These are phyloP conservation scores for Exophiala sp. DNA, from an alignment of 2,329 filamentous ascomycete species.

Conservation along the genomic window DNA sequence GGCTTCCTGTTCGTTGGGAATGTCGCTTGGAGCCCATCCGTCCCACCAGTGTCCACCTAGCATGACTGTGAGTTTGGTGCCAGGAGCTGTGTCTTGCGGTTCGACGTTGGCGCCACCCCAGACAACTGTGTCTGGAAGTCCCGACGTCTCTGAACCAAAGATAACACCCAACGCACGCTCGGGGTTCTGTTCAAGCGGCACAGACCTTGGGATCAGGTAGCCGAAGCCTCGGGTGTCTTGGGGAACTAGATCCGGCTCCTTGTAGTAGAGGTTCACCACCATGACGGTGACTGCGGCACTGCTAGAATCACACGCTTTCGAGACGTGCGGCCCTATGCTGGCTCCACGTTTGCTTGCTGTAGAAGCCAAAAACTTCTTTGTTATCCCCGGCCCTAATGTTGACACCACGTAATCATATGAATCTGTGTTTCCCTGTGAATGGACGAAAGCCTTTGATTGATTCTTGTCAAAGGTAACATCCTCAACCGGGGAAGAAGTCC, in stretches of 20 bases:
- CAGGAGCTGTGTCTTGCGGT: conserved; percentile 52
- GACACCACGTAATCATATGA: conserved; percentile 31
- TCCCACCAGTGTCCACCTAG: conserved; percentile 91
- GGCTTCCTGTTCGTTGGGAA: conserved; percentile 61
- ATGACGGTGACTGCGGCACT: conserved; percentile 68
- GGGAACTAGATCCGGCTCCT: conserved; percentile 57
- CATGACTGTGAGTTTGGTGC: conserved; percentile 90
- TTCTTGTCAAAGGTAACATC: conserved; percentile 13
- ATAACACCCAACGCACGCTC: conserved; percentile 84
- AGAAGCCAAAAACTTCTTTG: conserved; percentile 16
- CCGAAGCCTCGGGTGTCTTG: conserved; percentile 64
- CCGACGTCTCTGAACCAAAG: conserved; percentile 70
- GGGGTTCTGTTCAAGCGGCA: conserved; percentile 66
- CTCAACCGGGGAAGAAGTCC: conserved; percentile 37
- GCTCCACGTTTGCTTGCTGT: conserved; percentile 11
- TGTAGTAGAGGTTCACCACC: conserved; percentile 86
- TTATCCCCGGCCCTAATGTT: conserved; percentile 23
- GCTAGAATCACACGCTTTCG: conserved; percentile 23
- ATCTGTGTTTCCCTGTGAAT: not conserved
- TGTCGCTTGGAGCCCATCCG: conserved; percentile 46
- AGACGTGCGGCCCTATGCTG: conserved; percentile 21
- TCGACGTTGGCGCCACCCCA: not conserved
- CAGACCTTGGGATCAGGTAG: conserved; percentile 77
- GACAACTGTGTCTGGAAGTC: conserved; percentile 6
- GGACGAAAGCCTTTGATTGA: conserved; percentile 27